Evolutionary conservation across 2,329 filamentous ascomycete species (phyloP), one percentile per base, ranked within the genome.

Genomic region (Penicillium sp.): DNA sequence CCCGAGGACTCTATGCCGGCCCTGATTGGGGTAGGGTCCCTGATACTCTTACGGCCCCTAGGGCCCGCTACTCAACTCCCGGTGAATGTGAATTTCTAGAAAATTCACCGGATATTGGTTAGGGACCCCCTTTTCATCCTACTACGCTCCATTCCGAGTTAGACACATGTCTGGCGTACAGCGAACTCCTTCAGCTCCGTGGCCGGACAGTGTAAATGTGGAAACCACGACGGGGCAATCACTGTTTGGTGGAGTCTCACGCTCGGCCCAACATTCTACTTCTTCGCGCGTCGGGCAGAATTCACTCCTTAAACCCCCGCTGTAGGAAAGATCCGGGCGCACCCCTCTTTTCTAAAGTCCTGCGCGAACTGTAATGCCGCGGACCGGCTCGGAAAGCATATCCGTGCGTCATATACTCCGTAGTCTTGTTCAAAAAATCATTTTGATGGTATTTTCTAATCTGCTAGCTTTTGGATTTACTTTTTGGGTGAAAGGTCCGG

Each of bases 371-470:
- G 31, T 11, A 8, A 18, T 29, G 29, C 32, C 38, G 32, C 32
- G 32, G 37, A 14, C 37, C 29, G 36, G 14, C 15, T 4, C 8
- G 15, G 26, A 28, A 10, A 28, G 32, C 9, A 22, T 22, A 22
- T 5, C 18, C 18, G 18, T 5, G 18, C 5, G 18, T n/a, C n/a
- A n/a, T n/a, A n/a, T n/a, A n/a, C n/a, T n/a, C n/a, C n/a, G 9
- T 5, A 5, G 18, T 22, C 9, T 22, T 9, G 18, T 22, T 22
- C 18, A 5, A 22, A 30, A 32, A 16, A 15, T 14, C 39, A 30
- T 25, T 35, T 42, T 50, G 33, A 30, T 45, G 45, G n/a, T n/a
- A n/a, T n/a, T 49, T 47, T 52, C 44, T 53, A 53, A 51, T 36
- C 39, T 48, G 46, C 41, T 44, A 44, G 50, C 48, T 53, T 53